Evolutionary conservation across 805 yeast genomes (phyloP), one percentile per base, ranked within the genome.

Genomic region (Teunomyces pallodes): DNA sequence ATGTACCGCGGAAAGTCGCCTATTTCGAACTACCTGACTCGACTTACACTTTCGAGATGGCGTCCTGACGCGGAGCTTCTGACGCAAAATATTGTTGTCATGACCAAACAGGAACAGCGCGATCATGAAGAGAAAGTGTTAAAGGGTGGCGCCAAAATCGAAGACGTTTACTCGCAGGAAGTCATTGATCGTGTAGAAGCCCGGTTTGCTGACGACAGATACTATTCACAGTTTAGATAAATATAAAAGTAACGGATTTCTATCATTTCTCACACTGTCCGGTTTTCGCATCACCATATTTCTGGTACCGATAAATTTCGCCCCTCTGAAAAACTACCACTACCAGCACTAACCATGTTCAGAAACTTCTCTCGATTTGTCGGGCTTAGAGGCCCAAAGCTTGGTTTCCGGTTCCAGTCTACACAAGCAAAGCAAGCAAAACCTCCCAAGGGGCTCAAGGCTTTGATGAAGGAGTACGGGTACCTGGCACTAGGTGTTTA

Each of bases 1-100:
- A 86, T 94, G 2, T 94, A 83, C 73, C 82, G 95, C 52, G 97
- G 98, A 10, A 90, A 90, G 65, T 86, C 96, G 0, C 94, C 95
- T 13, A 77, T 91, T 10, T 85, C 96, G 13, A 87, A 91, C 14
- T 87, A 77, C 57, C 84, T 91, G 5, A 87, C 95, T 1, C 80
- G 90, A 57, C 72, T 92, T 50, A 81, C 92, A 0, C 74, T 94
- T 35, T 83, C 96, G 1, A 75, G 87, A 61, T 94, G 99, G 99
- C 86, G 83, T 53, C 90, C 89, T 5, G 58, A 63, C 1, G 70
- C 77, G 55, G 87, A 84, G 9, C 70, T 87, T 26, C 76, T 83
- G 14, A 66, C 84, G 51, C 92, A 87, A 55, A 94, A 94, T 64
- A 81, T 90, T 42, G 96, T 92, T 5, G 74, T 92, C 2, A 76